These are phyloP conservation scores for Myxozyma udenii DNA, from an alignment of 805 yeast genomes.

Conservation along the genomic window DNA sequence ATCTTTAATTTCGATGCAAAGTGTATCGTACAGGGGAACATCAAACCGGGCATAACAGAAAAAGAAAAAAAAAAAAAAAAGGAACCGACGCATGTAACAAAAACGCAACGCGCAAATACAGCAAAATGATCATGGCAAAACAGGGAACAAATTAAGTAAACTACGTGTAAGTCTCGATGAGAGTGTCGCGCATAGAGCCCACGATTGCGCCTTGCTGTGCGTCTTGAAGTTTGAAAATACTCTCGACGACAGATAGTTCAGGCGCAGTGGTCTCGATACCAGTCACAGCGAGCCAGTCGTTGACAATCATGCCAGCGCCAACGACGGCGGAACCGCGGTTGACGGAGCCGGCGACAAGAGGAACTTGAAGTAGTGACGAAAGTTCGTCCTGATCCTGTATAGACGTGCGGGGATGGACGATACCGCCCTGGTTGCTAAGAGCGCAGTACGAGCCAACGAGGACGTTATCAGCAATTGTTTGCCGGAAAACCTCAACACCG, in stretches of 20 bases:
- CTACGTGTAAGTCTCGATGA: slow-evolving; percentile 85
- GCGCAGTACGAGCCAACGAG: slow-evolving; percentile 96
- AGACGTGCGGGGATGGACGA: slow-evolving; percentile 96
- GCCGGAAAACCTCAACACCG: slow-evolving; percentile 98
- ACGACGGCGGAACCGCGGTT: slow-evolving; percentile 97
- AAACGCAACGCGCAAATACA: too few relatives aligned
- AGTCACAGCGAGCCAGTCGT: slow-evolving; percentile 95
- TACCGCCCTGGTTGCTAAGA: slow-evolving; percentile 94
- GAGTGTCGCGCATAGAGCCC: slow-evolving; percentile 83
- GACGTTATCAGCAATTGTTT: slow-evolving; percentile 97
- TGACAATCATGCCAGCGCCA: slow-evolving; percentile 98
- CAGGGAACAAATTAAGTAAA: not conserved
- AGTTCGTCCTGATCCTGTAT: slow-evolving; percentile 98
- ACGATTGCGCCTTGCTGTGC: slow-evolving; percentile 84
- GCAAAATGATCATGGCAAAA: not conserved
- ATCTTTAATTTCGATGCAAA: too few relatives aligned
- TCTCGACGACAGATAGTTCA: slow-evolving; percentile 92
- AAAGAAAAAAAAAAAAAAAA: not conserved
- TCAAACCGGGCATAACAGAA: not conserved
- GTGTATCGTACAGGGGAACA: not conserved
- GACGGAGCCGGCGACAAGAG: slow-evolving; percentile 97
- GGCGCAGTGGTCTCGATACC: slow-evolving; percentile 99
- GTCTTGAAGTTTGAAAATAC: slow-evolving; percentile 90
- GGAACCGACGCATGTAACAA: not conserved
- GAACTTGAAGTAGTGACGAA: slow-evolving; percentile 91